phyloP scores from a whole-genome alignment of 257 asterid species.

The Nicotiana attenuata region DNA sequence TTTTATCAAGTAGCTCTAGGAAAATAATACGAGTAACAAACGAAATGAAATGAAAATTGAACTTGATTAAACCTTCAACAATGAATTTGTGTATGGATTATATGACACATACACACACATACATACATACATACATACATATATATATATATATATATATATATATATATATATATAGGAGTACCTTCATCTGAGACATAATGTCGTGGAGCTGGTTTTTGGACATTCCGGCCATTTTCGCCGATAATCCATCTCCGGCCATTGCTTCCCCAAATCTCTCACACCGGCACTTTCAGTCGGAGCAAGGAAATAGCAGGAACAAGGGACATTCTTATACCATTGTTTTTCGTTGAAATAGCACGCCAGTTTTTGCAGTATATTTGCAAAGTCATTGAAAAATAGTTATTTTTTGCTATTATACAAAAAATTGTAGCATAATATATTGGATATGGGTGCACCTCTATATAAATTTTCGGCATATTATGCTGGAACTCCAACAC shows the following conservation, averaged over 20 bases:
- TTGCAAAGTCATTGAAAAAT: too few relatives aligned
- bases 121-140: too few relatives aligned
- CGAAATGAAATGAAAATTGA: background rate
- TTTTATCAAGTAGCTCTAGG: background rate
- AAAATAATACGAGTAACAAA: background rate
- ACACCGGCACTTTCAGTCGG: slow-evolving; percentile 19
- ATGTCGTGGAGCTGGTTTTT: slow-evolving; percentile 78
- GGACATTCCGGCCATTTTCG: slow-evolving; percentile 88
- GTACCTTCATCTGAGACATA: slow-evolving; percentile 95
- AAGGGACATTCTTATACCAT: too few relatives aligned
- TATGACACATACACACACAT: background rate
- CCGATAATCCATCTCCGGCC: slow-evolving; percentile 60
- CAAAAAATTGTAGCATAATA: too few relatives aligned
- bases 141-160: too few relatives aligned
- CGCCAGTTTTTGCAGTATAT: too few relatives aligned
- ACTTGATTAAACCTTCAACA: background rate
- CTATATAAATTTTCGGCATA: too few relatives aligned
- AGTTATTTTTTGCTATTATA: too few relatives aligned
- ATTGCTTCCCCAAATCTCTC: slow-evolving; percentile 29
- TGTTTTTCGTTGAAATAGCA: too few relatives aligned
- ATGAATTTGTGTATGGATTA: background rate
- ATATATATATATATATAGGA: background rate
- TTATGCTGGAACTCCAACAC: too few relatives aligned
- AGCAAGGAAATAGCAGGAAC: background rate
- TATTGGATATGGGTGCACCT: too few relatives aligned